These are phyloP conservation scores for Picea engelmannii DNA, from an alignment of 83 land plant genomes.

Conservation along the genomic window DNA sequence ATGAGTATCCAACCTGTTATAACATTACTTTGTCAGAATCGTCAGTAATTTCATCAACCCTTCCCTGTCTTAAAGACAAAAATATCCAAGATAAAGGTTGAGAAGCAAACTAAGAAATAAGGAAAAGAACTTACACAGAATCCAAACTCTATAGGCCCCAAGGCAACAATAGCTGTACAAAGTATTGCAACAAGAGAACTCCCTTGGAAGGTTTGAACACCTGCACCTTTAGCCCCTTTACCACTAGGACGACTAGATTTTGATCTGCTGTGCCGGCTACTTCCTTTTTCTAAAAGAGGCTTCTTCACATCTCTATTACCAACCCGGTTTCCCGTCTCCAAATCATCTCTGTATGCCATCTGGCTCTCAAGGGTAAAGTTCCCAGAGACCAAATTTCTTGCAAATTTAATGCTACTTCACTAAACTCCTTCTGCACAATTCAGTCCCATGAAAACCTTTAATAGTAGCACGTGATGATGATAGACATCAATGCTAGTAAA, in stretches of 20 bases:
- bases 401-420: no score
- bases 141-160: constrained; percentile 75
- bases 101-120: background rate
- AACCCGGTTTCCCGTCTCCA: constrained; percentile 10
- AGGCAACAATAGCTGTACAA: constrained; percentile 66
- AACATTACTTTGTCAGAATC: background rate
- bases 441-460: no score
- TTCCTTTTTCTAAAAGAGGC: constrained; percentile 9
- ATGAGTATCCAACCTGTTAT: constrained; percentile 63
- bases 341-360: constrained; percentile 9
- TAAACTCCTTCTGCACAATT: no score
- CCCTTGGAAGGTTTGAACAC: background rate
- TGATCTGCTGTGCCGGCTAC: background rate
- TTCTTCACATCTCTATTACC: background rate
- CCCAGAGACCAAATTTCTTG: no score
- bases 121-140: constrained; percentile 42
- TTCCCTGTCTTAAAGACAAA: background rate
- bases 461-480: no score
- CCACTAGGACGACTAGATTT: background rate
- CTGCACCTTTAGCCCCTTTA: constrained; percentile 5
- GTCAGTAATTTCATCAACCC: background rate
- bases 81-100: background rate
- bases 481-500: no score
- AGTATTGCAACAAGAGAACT: constrained; percentile 10
- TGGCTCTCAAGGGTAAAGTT: background rate